Evolutionary conservation across 1,284 basidiomycete genomes (phyloP).

Genomic region (Acaromyces ingoldii): DNA sequence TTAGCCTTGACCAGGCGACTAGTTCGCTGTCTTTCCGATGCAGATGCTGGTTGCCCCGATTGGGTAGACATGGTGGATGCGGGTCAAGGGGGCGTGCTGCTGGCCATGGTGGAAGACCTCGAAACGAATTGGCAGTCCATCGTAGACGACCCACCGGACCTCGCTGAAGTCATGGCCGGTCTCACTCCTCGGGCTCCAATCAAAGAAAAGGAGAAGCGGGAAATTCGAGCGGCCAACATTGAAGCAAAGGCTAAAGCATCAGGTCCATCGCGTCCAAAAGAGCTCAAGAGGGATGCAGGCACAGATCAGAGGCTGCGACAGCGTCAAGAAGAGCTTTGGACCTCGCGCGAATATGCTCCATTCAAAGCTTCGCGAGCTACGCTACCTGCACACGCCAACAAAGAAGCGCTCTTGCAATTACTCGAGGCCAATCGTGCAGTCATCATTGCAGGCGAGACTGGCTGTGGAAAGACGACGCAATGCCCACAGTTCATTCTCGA

Average conservation of each 20-base stretch:
- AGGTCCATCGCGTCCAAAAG: constrained; percentile 45
- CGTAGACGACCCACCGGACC: constrained; percentile 46
- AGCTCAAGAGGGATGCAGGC: constrained; percentile 50
- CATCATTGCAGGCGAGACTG: constrained; percentile 54
- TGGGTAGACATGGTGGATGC: constrained; percentile 60
- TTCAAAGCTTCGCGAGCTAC: constrained; percentile 63
- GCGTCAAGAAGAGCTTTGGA: constrained; percentile 66
- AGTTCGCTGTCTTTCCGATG: constrained; percentile 20
- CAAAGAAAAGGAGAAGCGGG: too few relatives aligned
- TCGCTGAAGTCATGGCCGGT: constrained; percentile 41
- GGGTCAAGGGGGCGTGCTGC: constrained; percentile 67
- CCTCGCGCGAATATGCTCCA: constrained; percentile 63
- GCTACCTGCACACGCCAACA: constrained; percentile 71
- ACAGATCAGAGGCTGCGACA: constrained; percentile 63
- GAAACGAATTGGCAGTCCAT: constrained; percentile 54
- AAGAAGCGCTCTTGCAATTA: constrained; percentile 60
- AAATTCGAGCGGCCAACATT: constrained; percentile 4
- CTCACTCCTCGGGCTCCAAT: too few relatives aligned
- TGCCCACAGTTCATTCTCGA: constrained; percentile 79
- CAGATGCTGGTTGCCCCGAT: constrained; percentile 53
- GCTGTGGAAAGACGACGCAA: constrained; percentile 77
- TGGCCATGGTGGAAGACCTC: constrained; percentile 69
- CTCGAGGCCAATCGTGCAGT: constrained; percentile 24
- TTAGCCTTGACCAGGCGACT: constrained; percentile 69
- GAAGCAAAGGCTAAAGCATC: background rate